phyloP scores from a whole-genome alignment of 2,329 filamentous ascomycete species.

The Cucurbitaria berberidis region DNA sequence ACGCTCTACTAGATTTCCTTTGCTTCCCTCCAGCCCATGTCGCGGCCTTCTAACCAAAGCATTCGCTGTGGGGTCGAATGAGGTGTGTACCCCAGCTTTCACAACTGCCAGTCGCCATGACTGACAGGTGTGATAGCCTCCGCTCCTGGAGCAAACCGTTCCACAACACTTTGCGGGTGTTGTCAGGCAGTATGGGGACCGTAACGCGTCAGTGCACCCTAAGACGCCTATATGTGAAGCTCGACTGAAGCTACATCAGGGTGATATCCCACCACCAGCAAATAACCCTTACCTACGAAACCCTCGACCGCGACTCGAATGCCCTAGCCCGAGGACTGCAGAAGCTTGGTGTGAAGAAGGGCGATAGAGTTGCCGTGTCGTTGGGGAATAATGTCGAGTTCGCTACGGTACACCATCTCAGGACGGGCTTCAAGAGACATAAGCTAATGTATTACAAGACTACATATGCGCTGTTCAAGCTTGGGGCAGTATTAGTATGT shows the following conservation, averaged over 20 bases:
- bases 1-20: slow-evolving; percentile 19
- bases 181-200: slow-evolving; percentile 69
- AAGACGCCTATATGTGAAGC: neutral
- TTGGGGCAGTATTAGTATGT: slow-evolving; percentile 82
- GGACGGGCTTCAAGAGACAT: neutral
- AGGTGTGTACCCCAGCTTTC: slow-evolving; percentile 30
- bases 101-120: neutral
- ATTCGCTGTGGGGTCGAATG: slow-evolving; percentile 39
- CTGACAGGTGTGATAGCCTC: slow-evolving; percentile 58
- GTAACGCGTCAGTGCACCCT: slow-evolving; percentile 58
- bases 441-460: slow-evolving; percentile 41
- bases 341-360: slow-evolving; percentile 75
- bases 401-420: slow-evolving; percentile 64
- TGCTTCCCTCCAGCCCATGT: slow-evolving; percentile 9
- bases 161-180: slow-evolving; percentile 73
- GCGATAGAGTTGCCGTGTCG: slow-evolving; percentile 83
- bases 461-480: slow-evolving; percentile 89
- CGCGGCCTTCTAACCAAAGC: slow-evolving; percentile 43
- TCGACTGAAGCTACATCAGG: slow-evolving; percentile 40
- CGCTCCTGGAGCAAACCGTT: slow-evolving; percentile 71
- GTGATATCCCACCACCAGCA: slow-evolving; percentile 69
- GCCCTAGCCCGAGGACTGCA: slow-evolving; percentile 73
- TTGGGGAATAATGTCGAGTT: slow-evolving; percentile 87
- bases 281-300: slow-evolving; percentile 71
- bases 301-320: slow-evolving; percentile 78